Conservation (phyloP, 805 yeast genomes). For the Ogataea ganodermae region DNA sequence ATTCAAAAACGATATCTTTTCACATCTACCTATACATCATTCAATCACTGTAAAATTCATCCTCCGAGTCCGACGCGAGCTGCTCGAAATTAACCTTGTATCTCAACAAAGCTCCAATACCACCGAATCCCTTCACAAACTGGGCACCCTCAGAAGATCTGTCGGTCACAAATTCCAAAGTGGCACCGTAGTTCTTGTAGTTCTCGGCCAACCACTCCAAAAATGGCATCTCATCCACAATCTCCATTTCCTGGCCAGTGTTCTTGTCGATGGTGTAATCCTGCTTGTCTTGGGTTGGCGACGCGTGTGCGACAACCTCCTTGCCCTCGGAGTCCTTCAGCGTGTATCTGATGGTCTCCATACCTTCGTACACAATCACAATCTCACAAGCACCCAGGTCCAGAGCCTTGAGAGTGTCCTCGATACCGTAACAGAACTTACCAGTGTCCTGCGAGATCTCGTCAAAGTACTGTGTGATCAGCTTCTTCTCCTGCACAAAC, state of each 20-base stretch:
- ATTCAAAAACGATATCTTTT: too few relatives aligned
- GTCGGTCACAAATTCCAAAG: constrained; percentile 94
- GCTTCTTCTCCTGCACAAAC: constrained; percentile 97
- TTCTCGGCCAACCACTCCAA: constrained; percentile 98
- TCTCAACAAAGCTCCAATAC: constrained; percentile 94
- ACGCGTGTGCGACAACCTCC: constrained; percentile 69
- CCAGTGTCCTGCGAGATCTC: constrained; percentile 98
- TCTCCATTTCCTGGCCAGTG: constrained; percentile 91
- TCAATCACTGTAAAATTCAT: constrained; percentile 68
- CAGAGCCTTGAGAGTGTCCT: constrained; percentile 92
- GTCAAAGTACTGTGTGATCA: constrained; percentile 88
- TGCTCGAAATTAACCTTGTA: constrained; percentile 97
- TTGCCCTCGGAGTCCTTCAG: constrained; percentile 82
- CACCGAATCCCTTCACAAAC: constrained; percentile 98
- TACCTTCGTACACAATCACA: constrained; percentile 88
- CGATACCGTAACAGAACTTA: constrained; percentile 95
- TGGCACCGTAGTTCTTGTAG: constrained; percentile 92
- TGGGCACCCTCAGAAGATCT: constrained; percentile 98
- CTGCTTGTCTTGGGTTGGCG: constrained; percentile 74
- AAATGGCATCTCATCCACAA: constrained; percentile 78
- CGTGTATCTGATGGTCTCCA: constrained; percentile 81
- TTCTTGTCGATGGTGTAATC: constrained; percentile 75
- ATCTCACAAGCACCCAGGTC: constrained; percentile 96
- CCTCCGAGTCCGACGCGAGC: constrained; percentile 84
- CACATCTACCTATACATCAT: constrained; percentile 14